Percentiles rank a stretch among this genome's conserved stretches.
These are phyloP conservation scores for Ceratocystis lukuohia DNA, from an alignment of 2,329 filamentous ascomycete genomes.

Conservation along the genomic window DNA sequence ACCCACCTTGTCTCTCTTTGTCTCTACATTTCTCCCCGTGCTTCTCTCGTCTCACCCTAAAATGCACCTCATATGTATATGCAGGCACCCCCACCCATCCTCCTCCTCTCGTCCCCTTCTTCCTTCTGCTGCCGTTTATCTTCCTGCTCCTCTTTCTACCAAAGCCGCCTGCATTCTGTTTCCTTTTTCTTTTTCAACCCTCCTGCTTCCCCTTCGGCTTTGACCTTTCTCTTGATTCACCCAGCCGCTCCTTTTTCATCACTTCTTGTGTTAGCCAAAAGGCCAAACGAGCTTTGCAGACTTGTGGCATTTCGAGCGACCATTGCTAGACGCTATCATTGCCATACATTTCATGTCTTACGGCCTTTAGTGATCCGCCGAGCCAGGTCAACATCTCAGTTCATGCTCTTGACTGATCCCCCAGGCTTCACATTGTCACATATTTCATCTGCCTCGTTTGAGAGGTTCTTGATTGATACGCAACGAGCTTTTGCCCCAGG, in stretches of 20 bases:
- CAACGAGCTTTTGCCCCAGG: background rate
- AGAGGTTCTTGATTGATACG: background rate
- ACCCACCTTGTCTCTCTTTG: background rate
- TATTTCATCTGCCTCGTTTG: background rate
- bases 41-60: constrained; percentile 1
- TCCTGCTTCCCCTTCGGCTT: background rate
- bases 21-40: background rate
- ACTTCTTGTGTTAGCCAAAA: background rate
- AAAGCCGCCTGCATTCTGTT: background rate
- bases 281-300: background rate
- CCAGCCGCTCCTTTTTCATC: background rate
- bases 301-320: background rate
- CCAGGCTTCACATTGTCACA: background rate
- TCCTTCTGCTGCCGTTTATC: background rate
- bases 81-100: constrained; percentile 5
- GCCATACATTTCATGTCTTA: too few relatives aligned
- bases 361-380: too few relatives aligned
- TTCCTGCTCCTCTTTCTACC: background rate
- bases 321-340: too few relatives aligned
- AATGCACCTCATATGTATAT: constrained; percentile 1
- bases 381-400: background rate
- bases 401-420: background rate
- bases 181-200: background rate
- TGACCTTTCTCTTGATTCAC: background rate
- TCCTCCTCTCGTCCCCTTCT: constrained; percentile 2